phyloP scores from a whole-genome alignment of 441 rosid species.

The Melastoma candidum region DNA sequence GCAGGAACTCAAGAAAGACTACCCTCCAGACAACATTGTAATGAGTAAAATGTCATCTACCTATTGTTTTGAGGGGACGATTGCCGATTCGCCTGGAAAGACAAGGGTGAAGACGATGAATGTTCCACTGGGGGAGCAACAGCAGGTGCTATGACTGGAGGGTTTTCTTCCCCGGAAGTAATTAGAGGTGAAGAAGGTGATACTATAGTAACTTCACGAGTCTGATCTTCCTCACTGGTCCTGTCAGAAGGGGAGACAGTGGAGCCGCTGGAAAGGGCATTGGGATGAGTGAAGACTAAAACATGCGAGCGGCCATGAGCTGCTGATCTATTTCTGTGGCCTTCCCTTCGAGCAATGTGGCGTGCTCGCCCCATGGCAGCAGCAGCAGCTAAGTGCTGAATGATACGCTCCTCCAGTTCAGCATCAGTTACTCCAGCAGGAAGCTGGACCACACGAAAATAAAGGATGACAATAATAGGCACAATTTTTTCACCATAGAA shows the following conservation, averaged over 20 bases:
- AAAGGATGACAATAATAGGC: conserved; percentile 9
- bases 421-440: conserved; percentile 73
- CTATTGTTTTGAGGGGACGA: conserved; percentile 29
- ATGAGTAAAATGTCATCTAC: conserved; percentile 21
- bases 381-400: conserved; percentile 91
- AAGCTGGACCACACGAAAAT: conserved; percentile 32
- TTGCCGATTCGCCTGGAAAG: conserved; percentile 24
- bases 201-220: conserved; percentile 23
- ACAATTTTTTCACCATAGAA: conserved; percentile 8
- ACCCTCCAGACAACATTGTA: too few relatives aligned
- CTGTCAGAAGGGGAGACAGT: conserved; percentile 46
- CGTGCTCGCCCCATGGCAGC: conserved; percentile 90
- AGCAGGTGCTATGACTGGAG: conserved; percentile 19
- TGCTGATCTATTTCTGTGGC: conserved; percentile 66
- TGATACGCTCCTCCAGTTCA: conserved; percentile 89
- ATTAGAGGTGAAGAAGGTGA: conserved; percentile 33
- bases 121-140: conserved; percentile 31
- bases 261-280: conserved; percentile 33
- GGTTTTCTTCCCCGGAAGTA: conserved; percentile 34
- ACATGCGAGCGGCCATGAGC: conserved; percentile 67
- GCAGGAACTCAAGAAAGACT: neutral
- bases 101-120: conserved; percentile 31
- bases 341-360: conserved; percentile 68
- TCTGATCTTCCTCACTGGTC: conserved; percentile 44
- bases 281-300: conserved; percentile 53